Base-by-base conservation (phyloP, 164 flowering plant genomes). In the Amborella trichopoda region DNA sequence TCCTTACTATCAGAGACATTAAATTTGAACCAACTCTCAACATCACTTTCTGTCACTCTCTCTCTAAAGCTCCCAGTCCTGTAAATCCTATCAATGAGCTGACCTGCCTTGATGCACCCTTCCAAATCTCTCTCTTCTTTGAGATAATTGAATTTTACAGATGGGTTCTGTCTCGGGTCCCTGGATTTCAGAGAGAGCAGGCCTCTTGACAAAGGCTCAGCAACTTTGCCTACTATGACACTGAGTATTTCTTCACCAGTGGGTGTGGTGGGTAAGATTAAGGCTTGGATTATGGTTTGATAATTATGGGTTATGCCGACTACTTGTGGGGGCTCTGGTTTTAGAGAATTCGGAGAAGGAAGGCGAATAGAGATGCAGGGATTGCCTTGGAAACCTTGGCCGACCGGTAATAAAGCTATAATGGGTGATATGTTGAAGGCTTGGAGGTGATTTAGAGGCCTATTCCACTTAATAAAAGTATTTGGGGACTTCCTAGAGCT, bases 401-500 rank as follows among this genome's bases (percentile, higher is more conserved):
- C 76, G 16, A 71, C 76, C 1, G 21, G 47, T 20, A 33, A 22
- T 2, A 40, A 6, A 26, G 66, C 30, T 3, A 28, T 6, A 2
- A 51, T 51, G 2, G 49, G n/a, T 6, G 66, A 24, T 28, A 74
- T 68, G 21, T 60, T 50, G 44, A 60, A 36, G 8, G 46, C 44
- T 28, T 48, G 23, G 18, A 71, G 68, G 23, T 65, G 64, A 16
- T 56, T 26, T 2, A 34, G 19, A 2, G 79, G 72, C 79, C 74
- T 22, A 74, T 62, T 9, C 74, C 76, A 25, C 80, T 74, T 25
- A 71, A 34, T 52, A 71, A 9, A 3, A 74, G 60, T 41, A 71
- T 49, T 34, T 71, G 76, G 2, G 74, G 72, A 47, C 73, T 70
- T 16, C 78, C 67, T 37, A 66, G 6, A 23, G 70, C 62, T 6